phyloP scores from a whole-genome alignment of 805 yeast genomes.

The Starmera quercuum region DNA sequence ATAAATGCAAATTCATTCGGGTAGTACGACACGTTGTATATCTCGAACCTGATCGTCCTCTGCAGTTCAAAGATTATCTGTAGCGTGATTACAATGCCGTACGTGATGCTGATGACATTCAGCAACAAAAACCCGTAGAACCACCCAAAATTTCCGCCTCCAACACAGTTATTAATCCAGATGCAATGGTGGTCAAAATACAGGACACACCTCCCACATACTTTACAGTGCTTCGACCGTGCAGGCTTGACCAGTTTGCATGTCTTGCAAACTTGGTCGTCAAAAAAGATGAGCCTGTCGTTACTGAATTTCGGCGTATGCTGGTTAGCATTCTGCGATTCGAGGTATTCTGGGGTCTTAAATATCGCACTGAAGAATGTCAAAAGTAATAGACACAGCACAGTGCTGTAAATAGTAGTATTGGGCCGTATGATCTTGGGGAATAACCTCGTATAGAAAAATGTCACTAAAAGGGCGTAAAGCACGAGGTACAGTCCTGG shows the following conservation, averaged over 20 bases:
- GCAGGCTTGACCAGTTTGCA: constrained; percentile 60
- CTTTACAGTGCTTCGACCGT: constrained; percentile 61
- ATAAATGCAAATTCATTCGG: constrained; percentile 27
- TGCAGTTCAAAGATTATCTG: constrained; percentile 1
- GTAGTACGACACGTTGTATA: constrained; percentile 12
- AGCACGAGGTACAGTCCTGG: neutral
- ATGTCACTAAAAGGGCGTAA: neutral
- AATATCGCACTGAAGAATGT: neutral
- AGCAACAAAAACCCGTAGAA: constrained; percentile 44
- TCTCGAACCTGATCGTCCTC: constrained; percentile 3
- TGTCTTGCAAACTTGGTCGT: constrained; percentile 31
- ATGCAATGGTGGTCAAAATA: constrained; percentile 64
- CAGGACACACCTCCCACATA: constrained; percentile 52
- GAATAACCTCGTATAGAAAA: neutral
- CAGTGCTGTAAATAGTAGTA: neutral
- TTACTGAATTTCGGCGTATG: neutral
- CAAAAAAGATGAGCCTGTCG: neutral
- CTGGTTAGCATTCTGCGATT: neutral
- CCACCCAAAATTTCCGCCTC: constrained; percentile 50
- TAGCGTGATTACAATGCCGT: constrained; percentile 26
- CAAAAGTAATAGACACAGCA: neutral
- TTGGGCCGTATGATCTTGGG: neutral
- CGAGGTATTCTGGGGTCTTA: neutral
- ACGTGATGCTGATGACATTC: constrained; percentile 32
- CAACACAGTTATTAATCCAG: constrained; percentile 65